These are phyloP conservation scores for Leucocoprinus sp. DNA, from an alignment of 768 basidiomycete genomes.

Conservation along the genomic window DNA sequence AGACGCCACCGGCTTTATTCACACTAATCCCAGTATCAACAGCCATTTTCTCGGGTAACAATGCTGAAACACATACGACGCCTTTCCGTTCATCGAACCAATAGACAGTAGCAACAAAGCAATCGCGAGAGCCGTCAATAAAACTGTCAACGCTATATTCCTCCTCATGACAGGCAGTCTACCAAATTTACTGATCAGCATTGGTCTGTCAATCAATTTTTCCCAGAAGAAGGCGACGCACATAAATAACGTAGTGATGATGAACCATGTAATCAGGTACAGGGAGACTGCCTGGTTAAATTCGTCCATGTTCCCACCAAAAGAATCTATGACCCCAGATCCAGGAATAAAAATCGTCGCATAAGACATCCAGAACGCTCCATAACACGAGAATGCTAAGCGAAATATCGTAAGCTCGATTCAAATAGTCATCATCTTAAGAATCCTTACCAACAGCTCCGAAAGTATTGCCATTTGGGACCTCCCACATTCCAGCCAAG, in stretches of 20 bases:
- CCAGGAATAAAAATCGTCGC: slow-evolving; percentile 44
- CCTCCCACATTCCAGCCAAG: slow-evolving; percentile 61
- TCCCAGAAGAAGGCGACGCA: slow-evolving; percentile 48
- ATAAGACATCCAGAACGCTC: slow-evolving; percentile 59
- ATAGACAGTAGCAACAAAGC: slow-evolving; percentile 33
- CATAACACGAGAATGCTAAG: slow-evolving; percentile 57
- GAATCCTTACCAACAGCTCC: slow-evolving; percentile 39
- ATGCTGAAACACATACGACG: slow-evolving; percentile 1
- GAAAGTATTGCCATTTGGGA: slow-evolving; percentile 39
- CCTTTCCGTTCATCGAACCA: slow-evolving; percentile 17
- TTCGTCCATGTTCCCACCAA: slow-evolving; percentile 27
- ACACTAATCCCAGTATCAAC: neutral
- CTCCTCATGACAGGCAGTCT: too few species aligned
- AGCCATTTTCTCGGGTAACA: neutral
- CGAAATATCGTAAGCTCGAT: neutral
- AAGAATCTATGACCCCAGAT: slow-evolving; percentile 34
- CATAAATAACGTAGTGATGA: slow-evolving; percentile 44
- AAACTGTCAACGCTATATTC: too few species aligned
- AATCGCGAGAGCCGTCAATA: slow-evolving; percentile 46
- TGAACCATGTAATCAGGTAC: slow-evolving; percentile 47
- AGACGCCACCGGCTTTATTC: slow-evolving; percentile 11
- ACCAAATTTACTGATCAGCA: too few species aligned
- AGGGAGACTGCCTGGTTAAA: slow-evolving; percentile 43
- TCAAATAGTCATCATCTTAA: neutral
- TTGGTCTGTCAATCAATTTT: too few species aligned